Evolutionary conservation across 169 alveolate genomes (phyloP).

Genomic region (Theileria annulata): DNA sequence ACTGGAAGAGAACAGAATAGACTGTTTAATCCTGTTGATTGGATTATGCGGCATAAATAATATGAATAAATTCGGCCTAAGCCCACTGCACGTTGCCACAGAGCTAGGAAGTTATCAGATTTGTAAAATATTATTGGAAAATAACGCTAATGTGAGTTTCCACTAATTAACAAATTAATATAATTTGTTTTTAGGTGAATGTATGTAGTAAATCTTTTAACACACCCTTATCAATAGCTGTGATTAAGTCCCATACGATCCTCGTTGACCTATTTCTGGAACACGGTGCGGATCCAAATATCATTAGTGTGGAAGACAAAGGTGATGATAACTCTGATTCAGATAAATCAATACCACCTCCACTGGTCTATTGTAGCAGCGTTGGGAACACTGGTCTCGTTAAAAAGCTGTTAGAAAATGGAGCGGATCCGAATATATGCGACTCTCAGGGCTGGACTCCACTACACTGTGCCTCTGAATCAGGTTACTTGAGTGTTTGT

Average conservation of each 20-base stretch:
- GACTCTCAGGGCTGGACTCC: constrained; percentile 73
- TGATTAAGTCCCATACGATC: constrained; percentile 43
- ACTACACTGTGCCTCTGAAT: constrained; percentile 75
- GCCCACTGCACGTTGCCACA: constrained; percentile 57
- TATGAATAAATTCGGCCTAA: constrained; percentile 42
- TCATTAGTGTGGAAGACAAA: not conserved
- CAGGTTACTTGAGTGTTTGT: constrained; percentile 62
- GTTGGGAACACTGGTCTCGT: constrained; percentile 34
- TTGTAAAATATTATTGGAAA: constrained; percentile 35
- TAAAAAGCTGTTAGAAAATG: constrained; percentile 30
- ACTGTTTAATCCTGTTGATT: constrained; percentile 40
- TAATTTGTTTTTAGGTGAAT: constrained; percentile 18
- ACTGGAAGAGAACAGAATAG: not conserved
- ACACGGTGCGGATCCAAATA: constrained; percentile 66
- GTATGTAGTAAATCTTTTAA: constrained; percentile 38
- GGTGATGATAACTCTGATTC: not conserved
- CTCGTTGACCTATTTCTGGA: constrained; percentile 36
- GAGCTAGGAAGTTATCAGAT: constrained; percentile 47
- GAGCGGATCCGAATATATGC: constrained; percentile 32
- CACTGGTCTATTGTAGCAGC: constrained; percentile 58
- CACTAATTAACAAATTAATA: not conserved
- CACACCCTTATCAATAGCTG: constrained; percentile 61
- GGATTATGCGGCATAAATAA: constrained; percentile 51
- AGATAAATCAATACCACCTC: constrained; percentile 52
- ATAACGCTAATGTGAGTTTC: constrained; percentile 36